Evolutionary conservation across 148 eudicot species (phyloP).

Genomic region (Chenopodium suecicum): DNA sequence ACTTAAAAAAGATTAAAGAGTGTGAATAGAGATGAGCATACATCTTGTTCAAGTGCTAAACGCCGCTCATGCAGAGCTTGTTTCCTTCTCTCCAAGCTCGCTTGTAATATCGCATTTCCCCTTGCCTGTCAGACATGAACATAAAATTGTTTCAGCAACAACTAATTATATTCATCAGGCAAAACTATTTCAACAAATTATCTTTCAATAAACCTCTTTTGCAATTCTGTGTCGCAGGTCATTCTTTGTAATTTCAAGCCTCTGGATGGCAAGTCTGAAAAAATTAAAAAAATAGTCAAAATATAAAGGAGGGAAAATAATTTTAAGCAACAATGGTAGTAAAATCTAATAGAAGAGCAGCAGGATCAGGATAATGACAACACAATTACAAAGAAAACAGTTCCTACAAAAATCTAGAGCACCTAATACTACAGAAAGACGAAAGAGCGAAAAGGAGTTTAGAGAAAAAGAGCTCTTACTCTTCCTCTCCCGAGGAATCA

Average conservation of each 20-base stretch:
- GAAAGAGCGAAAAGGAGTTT: neutral
- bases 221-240: constrained; percentile 88
- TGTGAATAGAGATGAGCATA: constrained; percentile 24
- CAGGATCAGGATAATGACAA: neutral
- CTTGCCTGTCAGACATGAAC: constrained; percentile 58
- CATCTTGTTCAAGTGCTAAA: constrained; percentile 98
- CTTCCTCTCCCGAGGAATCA: constrained; percentile 99
- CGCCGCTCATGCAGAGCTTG: constrained; percentile 99
- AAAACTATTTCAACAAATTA: neutral
- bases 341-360: neutral
- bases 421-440: neutral
- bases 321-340: constrained; percentile 4
- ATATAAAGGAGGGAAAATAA: neutral
- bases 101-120: constrained; percentile 95
- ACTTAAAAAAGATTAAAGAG: neutral
- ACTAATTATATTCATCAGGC: neutral
- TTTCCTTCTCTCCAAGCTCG: constrained; percentile 97
- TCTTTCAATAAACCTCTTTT: constrained; percentile 62
- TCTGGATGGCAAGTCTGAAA: constrained; percentile 86
- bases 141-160: constrained; percentile 18
- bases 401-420: neutral
- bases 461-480: constrained; percentile 52
- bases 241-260: constrained; percentile 88
- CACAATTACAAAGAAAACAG: neutral
- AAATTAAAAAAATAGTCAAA: constrained; percentile 13